Conservation (phyloP, 164 flowering plant species). For the Berberis thunbergii region DNA sequence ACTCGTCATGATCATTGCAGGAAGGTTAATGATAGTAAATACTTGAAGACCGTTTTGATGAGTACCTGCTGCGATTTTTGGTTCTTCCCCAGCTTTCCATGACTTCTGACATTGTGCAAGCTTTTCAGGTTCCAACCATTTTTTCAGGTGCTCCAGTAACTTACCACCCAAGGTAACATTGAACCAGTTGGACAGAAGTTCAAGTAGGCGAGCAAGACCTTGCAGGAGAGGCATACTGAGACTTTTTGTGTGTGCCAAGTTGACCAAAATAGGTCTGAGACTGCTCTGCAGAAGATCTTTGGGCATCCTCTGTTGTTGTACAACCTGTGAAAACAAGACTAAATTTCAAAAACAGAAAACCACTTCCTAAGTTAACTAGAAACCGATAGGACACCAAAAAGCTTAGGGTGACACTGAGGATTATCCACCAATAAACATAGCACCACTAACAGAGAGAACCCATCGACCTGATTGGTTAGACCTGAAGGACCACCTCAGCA, state of each 20-base stretch:
- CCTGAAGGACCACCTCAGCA: too few relatives aligned
- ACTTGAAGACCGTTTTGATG: neutral
- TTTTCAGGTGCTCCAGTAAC: slow-evolving; percentile 90
- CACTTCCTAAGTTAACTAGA: too few relatives aligned
- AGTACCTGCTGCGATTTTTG: slow-evolving; percentile 97
- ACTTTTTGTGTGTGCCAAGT: slow-evolving; percentile 92
- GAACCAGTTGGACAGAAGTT: slow-evolving; percentile 92
- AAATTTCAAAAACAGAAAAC: too few relatives aligned
- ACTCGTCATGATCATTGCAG: neutral
- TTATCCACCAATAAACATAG: too few relatives aligned
- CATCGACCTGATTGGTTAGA: too few relatives aligned
- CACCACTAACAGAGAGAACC: too few relatives aligned
- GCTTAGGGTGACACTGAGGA: too few relatives aligned
- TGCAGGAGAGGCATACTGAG: slow-evolving; percentile 98
- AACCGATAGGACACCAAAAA: too few relatives aligned
- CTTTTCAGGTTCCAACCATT: slow-evolving; percentile 99
- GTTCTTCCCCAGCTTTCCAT: slow-evolving; percentile 99
- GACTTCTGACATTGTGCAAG: slow-evolving; percentile 89
- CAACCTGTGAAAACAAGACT: slow-evolving; percentile 43
- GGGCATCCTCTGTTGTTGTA: slow-evolving; percentile 95
- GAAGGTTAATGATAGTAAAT: neutral
- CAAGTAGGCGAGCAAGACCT: slow-evolving; percentile 94
- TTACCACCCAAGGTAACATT: slow-evolving; percentile 95
- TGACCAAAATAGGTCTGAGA: slow-evolving; percentile 93
- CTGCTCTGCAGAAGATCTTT: slow-evolving; percentile 96